Evolutionary conservation across 2,329 filamentous ascomycete species (phyloP).

Genomic region (Penicillium thymicola): DNA sequence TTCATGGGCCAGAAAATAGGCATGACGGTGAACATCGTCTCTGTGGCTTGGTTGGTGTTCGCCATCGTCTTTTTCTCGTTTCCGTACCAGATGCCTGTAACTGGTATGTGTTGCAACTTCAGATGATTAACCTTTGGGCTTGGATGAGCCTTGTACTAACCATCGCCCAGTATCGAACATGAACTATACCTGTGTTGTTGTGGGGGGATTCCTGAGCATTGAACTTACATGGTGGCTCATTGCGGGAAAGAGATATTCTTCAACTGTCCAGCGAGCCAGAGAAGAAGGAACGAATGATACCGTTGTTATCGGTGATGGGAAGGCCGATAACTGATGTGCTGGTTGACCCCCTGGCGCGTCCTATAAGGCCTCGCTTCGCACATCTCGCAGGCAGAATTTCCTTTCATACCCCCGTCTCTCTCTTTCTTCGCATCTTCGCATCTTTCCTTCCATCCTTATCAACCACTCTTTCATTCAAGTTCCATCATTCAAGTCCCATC

Average conservation of each 20-base stretch:
- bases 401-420: too few relatives aligned
- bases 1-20: slow-evolving; percentile 42
- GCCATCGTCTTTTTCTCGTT: slow-evolving; percentile 52
- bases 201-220: slow-evolving; percentile 42
- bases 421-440: too few relatives aligned
- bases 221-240: slow-evolving; percentile 45
- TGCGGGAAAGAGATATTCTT: slow-evolving; percentile 39
- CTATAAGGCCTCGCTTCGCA: too few relatives aligned
- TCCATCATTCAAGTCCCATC: too few relatives aligned
- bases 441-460: too few relatives aligned
- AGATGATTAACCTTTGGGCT: background rate
- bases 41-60: slow-evolving; percentile 49
- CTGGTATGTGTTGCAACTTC: slow-evolving; percentile 12
- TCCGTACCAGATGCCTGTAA: slow-evolving; percentile 39
- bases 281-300: slow-evolving; percentile 54
- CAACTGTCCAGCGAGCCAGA: slow-evolving; percentile 36
- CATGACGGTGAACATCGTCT: slow-evolving; percentile 44
- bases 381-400: too few relatives aligned
- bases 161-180: slow-evolving; percentile 36
- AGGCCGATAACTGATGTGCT: background rate
- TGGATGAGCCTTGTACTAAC: background rate
- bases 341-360: too few relatives aligned
- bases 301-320: background rate
- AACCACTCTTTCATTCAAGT: too few relatives aligned
- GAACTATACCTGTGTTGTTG: slow-evolving; percentile 51